Percentiles rank a stretch among this genome's conserved stretches.
phyloP scores from a whole-genome alignment of 805 yeast species.

The Sporopachydermia lactativora region DNA sequence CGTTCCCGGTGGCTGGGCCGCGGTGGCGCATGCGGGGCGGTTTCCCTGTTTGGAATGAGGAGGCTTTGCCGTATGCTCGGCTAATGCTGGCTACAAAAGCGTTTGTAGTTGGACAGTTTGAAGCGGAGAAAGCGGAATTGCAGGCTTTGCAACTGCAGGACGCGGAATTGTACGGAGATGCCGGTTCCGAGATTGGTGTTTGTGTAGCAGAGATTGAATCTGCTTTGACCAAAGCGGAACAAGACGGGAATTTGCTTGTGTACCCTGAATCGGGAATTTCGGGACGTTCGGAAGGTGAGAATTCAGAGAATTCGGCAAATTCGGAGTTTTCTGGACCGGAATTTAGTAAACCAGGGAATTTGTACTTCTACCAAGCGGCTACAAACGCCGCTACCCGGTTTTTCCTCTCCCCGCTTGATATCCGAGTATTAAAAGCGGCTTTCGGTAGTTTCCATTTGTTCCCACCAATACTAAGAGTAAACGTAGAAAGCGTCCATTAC shows the following conservation, averaged over 20 bases:
- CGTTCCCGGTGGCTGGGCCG: constrained; percentile 33
- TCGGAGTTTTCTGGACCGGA: no score
- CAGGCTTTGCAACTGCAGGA: constrained; percentile 40
- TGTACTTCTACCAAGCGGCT: constrained; percentile 66
- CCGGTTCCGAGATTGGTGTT: constrained; percentile 23
- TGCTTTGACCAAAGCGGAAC: background rate
- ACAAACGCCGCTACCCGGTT: constrained; percentile 52
- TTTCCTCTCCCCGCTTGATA: constrained; percentile 68
- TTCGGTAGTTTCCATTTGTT: constrained; percentile 50
- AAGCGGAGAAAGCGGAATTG: constrained; percentile 44
- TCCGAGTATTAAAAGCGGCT: constrained; percentile 50
- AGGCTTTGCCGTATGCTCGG: constrained; percentile 40
- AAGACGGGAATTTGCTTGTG: background rate
- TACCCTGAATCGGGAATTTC: background rate
- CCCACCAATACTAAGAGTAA: constrained; percentile 50
- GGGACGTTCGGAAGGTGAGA: background rate
- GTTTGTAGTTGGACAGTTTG: constrained; percentile 39
- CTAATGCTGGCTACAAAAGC: constrained; percentile 50
- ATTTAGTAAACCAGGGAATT: constrained; percentile 31
- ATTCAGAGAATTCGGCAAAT: background rate
- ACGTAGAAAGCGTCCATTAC: constrained; percentile 54
- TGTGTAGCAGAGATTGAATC: background rate
- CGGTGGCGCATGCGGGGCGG: constrained; percentile 13
- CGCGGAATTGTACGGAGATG: constrained; percentile 43
- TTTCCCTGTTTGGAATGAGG: constrained; percentile 41